These are phyloP conservation scores for Sclerotinia glacialis DNA, from an alignment of 2,329 filamentous ascomycete species.

Conservation along the genomic window DNA sequence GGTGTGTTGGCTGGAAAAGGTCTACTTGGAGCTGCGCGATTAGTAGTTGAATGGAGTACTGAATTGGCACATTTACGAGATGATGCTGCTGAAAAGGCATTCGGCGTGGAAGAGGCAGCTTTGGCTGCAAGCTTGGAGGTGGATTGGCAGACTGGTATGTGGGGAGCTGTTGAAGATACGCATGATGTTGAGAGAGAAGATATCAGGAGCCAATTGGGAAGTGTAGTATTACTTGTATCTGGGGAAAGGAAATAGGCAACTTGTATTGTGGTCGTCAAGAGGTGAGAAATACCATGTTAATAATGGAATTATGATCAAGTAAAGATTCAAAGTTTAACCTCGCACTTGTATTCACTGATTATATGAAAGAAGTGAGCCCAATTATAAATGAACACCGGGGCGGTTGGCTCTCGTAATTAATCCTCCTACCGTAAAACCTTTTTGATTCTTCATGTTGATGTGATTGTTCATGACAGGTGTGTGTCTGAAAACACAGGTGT, in stretches of 20 bases:
- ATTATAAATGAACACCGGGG: neutral
- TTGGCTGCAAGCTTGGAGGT: conserved; percentile 79
- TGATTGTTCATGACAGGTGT: neutral
- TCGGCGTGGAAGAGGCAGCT: conserved; percentile 81
- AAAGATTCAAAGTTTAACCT: neutral
- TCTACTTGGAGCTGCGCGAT: conserved; percentile 69
- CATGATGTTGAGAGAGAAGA: conserved; percentile 96
- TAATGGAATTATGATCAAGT: neutral
- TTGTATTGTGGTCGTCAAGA: conserved; percentile 17
- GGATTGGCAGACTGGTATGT: conserved; percentile 81
- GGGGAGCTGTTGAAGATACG: conserved; percentile 95
- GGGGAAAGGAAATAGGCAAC: conserved; percentile 42
- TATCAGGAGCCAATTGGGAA: conserved; percentile 80
- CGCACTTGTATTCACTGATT: neutral
- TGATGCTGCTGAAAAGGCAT: conserved; percentile 44
- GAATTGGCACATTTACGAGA: conserved; percentile 55
- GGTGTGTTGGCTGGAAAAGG: conserved; percentile 85
- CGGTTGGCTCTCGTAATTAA: neutral
- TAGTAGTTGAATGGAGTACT: conserved; percentile 86
- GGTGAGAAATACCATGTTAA: neutral
- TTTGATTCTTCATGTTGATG: too few species aligned
- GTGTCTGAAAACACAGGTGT: neutral
- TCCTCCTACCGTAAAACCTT: too few species aligned
- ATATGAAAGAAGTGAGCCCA: neutral
- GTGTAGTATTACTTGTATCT: conserved; percentile 76